Conservation (phyloP, 345 rosid genomes). For the Cardiospermum halicacabum region DNA sequence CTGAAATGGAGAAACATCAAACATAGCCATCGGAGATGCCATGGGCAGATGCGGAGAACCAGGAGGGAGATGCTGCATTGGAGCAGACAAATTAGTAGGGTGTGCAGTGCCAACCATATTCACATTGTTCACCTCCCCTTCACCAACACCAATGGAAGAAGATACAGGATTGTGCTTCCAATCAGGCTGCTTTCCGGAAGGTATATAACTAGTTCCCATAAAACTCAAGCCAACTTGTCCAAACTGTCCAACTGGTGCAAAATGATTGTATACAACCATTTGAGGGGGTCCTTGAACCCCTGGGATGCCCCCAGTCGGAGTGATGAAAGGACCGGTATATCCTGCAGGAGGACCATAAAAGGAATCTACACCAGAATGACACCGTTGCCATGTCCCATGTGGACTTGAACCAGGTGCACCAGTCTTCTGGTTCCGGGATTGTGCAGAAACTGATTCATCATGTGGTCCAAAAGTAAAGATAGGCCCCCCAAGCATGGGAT, state of each 20-base stretch:
- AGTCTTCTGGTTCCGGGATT: slow-evolving; percentile 73
- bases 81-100: slow-evolving; percentile 48
- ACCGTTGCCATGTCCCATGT: slow-evolving; percentile 72
- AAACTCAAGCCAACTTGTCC: slow-evolving; percentile 94
- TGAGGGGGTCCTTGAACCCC: slow-evolving; percentile 95
- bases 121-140: slow-evolving; percentile 56
- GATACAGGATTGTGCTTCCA: slow-evolving; percentile 81
- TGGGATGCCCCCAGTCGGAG: slow-evolving; percentile 80
- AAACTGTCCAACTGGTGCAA: slow-evolving; percentile 96
- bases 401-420: slow-evolving; percentile 54
- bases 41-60: slow-evolving; percentile 69
- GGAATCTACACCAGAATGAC: slow-evolving; percentile 86
- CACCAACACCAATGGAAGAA: slow-evolving; percentile 52
- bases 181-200: slow-evolving; percentile 90
- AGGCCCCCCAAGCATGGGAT: slow-evolving; percentile 82
- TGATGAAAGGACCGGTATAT: slow-evolving; percentile 78
- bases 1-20: slow-evolving; percentile 95
- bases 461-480: slow-evolving; percentile 89
- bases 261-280: slow-evolving; percentile 95
- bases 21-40: slow-evolving; percentile 80
- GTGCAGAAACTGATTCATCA: slow-evolving; percentile 62
- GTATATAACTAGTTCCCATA: slow-evolving; percentile 89
- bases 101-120: slow-evolving; percentile 48
- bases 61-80: slow-evolving; percentile 77
- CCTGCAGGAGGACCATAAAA: slow-evolving; percentile 88